phyloP scores from a whole-genome alignment of 805 yeast species.

The Candida odintsovae region DNA sequence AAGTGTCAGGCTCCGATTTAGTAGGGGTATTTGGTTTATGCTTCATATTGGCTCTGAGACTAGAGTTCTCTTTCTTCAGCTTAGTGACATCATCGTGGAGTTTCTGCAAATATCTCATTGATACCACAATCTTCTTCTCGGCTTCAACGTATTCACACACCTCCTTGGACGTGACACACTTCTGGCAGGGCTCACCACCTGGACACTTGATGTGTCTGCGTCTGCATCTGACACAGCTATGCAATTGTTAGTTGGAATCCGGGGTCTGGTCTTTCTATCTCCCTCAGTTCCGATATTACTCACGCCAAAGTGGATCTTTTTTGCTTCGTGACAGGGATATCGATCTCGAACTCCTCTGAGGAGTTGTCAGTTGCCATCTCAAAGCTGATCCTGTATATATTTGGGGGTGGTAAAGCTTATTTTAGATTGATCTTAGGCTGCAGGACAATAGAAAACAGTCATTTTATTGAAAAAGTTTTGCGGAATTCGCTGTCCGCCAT shows the following conservation, averaged over 20 bases:
- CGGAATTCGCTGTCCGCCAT: not conserved
- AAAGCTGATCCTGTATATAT: no score
- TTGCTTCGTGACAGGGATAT: conserved; percentile 14
- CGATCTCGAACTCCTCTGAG: conserved; percentile 6
- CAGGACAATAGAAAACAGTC: no score
- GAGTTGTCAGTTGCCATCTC: not conserved
- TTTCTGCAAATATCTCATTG: conserved; percentile 61
- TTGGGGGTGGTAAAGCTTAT: not conserved
- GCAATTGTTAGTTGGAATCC: conserved; percentile 1
- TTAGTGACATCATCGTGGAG: conserved; percentile 63
- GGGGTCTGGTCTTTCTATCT: no score
- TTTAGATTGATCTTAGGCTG: no score
- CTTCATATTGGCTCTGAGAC: conserved; percentile 34
- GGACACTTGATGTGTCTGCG: conserved; percentile 72
- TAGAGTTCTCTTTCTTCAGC: conserved; percentile 60
- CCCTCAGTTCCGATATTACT: no score
- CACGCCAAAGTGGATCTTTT: conserved; percentile 20
- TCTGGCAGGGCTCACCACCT: conserved; percentile 68
- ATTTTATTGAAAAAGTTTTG: not conserved
- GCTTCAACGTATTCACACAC: conserved; percentile 69
- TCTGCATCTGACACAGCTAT: conserved; percentile 56
- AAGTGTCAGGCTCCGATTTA: not conserved
- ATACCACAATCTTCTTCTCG: conserved; percentile 65
- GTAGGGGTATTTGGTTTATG: conserved; percentile 3
- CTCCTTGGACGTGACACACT: conserved; percentile 49